Base-by-base conservation (phyloP, 2,329 filamentous ascomycete genomes). In the Arthrobotrys sinensis region DNA sequence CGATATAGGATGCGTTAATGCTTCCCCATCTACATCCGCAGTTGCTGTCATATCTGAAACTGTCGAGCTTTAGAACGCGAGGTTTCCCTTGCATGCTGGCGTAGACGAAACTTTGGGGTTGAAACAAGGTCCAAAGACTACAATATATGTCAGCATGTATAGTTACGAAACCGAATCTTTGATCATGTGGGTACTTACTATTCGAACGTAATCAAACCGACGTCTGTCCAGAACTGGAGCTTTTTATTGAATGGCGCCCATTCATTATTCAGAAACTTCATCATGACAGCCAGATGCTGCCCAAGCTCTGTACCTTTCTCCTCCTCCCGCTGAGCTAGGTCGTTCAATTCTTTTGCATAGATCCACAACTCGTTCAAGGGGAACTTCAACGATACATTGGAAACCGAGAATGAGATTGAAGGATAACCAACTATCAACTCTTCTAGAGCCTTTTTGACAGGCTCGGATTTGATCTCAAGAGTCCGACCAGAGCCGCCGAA, bases 51-150 rank as follows among this genome's bases (percentile, higher is more conserved):
- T 67, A 55, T 10, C 8, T 4, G 14, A 57, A 69, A 16, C 12
- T 14, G 1, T 32, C 34, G 1, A 69, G 19, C 14, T 28, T 57
- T 3, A 69, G 36, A 11, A 60, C 65, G 2, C 50, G 65, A 14
- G 65, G 50, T 12, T 69, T 36, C 1, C 36, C 36, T 3, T 36
- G 1, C 4, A 69, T 28, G 7, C 34, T 69, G 11, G 65, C 45
- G 32, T 57, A 69, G 16, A 69, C 57, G 11, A n/a, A 32, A 19
- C 34, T 60, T 11, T 32, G 32, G 2, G 65, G 65, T 21, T 55
- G 50, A 21, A 69, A 69, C 24, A 69, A 32, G 6, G 65, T 69
- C 65, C 65, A 69, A 11, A 69, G 24, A 19, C 65, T 57, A 19
- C 6, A 28, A 28, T 0, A 14, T 12, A n/a, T 3, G 21, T 55